Conservation (phyloP, 2,329 filamentous ascomycete species). For the Talaromyces piceae region DNA sequence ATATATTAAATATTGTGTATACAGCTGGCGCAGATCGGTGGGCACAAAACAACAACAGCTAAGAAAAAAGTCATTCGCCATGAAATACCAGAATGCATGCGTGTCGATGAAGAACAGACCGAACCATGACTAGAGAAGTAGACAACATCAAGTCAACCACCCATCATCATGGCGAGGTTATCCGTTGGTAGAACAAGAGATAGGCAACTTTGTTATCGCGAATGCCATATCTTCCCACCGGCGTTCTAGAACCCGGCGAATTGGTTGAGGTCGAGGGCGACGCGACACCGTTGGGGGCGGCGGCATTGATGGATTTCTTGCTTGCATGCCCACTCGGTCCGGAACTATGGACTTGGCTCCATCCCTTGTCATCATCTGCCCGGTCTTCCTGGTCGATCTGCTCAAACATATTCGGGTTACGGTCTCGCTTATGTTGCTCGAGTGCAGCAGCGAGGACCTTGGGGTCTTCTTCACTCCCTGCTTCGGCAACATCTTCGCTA, state of each 20-base stretch:
- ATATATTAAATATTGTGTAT: conserved; percentile 1
- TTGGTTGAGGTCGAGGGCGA: conserved; percentile 46
- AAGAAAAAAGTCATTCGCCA: background rate
- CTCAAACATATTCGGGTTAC: conserved; percentile 63
- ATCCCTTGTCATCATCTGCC: conserved; percentile 54
- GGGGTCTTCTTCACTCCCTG: conserved; percentile 70
- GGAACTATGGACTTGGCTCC: conserved; percentile 76
- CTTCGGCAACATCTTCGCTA: conserved; percentile 82
- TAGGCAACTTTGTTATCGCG: conserved; percentile 98
- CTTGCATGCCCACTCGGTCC: conserved; percentile 37
- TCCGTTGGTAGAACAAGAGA: conserved; percentile 85
- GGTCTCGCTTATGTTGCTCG: conserved; percentile 57
- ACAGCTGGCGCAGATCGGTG: background rate
- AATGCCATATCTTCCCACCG: conserved; percentile 51
- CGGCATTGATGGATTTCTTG: conserved; percentile 61
- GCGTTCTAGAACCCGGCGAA: conserved; percentile 51
- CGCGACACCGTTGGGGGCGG: conserved; percentile 55
- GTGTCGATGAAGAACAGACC: background rate
- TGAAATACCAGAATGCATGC: background rate
- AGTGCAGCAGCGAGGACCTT: conserved; percentile 58
- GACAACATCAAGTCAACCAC: background rate
- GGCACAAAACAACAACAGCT: background rate
- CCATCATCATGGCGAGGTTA: conserved; percentile 27
- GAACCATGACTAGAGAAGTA: background rate
- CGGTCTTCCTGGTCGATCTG: conserved; percentile 57